These are phyloP conservation scores for Fremontodendron californicum DNA, from an alignment of 345 rosid species.

Conservation along the genomic window DNA sequence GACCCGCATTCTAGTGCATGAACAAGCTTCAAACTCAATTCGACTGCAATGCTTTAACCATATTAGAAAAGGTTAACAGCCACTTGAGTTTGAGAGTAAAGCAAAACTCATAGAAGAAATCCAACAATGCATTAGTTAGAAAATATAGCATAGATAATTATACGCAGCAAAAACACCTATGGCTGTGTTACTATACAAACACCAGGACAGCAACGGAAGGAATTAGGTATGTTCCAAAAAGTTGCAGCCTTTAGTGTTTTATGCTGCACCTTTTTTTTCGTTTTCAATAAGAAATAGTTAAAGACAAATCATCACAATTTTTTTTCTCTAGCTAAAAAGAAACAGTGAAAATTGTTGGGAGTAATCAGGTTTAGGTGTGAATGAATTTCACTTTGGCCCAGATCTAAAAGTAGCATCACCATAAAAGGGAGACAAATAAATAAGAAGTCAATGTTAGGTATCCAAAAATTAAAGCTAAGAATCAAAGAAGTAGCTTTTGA, in stretches of 20 bases:
- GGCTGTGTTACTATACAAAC: neutral
- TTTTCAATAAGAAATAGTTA: neutral
- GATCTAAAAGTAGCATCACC: constrained; percentile 4
- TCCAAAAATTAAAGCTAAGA: constrained; percentile 20
- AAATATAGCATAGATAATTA: neutral
- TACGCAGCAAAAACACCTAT: neutral
- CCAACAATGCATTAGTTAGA: neutral
- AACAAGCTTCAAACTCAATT: neutral
- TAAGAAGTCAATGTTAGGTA: constrained; percentile 26
- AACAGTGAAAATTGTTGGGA: neutral
- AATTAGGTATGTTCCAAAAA: neutral
- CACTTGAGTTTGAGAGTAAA: neutral
- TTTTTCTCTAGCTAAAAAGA: neutral
- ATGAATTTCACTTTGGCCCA: constrained; percentile 13
- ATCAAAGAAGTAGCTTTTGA: constrained; percentile 10
- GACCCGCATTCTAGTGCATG: neutral
- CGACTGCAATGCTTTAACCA: neutral
- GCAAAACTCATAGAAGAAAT: neutral
- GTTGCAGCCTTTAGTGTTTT: neutral
- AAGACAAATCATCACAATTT: neutral
- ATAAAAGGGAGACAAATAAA: neutral
- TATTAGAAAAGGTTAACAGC: neutral
- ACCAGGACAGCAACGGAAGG: neutral
- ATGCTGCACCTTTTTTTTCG: neutral
- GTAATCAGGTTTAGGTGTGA: constrained; percentile 4